Percentiles rank a stretch among this genome's conserved stretches.
Conservation (phyloP, 179 eudicot genomes). For the Heliamphora pulchella region DNA sequence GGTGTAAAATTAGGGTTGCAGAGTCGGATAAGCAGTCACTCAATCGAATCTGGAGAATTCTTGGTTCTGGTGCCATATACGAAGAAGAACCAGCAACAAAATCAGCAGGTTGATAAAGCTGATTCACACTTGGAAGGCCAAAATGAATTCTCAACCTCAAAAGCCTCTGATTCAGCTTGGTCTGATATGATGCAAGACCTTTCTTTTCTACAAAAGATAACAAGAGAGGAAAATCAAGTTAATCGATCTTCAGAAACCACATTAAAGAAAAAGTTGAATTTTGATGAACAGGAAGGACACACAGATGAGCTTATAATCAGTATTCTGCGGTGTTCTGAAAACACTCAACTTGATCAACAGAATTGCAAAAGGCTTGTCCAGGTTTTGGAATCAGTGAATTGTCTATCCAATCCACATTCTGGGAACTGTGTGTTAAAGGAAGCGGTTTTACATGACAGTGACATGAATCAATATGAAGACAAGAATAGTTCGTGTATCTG, state of each 20-base stretch:
- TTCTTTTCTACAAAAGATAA: constrained; percentile 31
- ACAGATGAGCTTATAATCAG: constrained; percentile 29
- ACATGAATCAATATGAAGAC: constrained; percentile 14
- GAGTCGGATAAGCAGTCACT: constrained; percentile 46
- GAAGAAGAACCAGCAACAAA: constrained; percentile 43
- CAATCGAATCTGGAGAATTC: constrained; percentile 46
- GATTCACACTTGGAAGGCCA: constrained; percentile 19
- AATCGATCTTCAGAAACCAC: constrained; percentile 24
- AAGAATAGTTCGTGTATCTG: constrained; percentile 42
- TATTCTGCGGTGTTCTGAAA: constrained; percentile 32
- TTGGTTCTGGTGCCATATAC: constrained; percentile 68
- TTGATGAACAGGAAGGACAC: constrained; percentile 26
- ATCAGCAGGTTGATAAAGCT: constrained; percentile 25
- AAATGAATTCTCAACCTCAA: constrained; percentile 25
- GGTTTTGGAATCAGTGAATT: constrained; percentile 49
- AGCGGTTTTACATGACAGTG: constrained; percentile 22
- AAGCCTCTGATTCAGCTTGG: constrained; percentile 53
- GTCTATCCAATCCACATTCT: constrained; percentile 41
- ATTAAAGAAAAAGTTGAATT: constrained; percentile 26
- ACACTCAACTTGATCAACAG: constrained; percentile 31
- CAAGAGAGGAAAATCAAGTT: constrained; percentile 22
- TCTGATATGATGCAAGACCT: constrained; percentile 68
- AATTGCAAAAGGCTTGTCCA: constrained; percentile 32
- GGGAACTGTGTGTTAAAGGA: constrained; percentile 46
- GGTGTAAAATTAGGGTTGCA: constrained; percentile 59